Conservation (phyloP, 2,329 filamentous ascomycete genomes). For the Cordyceps militaris region DNA sequence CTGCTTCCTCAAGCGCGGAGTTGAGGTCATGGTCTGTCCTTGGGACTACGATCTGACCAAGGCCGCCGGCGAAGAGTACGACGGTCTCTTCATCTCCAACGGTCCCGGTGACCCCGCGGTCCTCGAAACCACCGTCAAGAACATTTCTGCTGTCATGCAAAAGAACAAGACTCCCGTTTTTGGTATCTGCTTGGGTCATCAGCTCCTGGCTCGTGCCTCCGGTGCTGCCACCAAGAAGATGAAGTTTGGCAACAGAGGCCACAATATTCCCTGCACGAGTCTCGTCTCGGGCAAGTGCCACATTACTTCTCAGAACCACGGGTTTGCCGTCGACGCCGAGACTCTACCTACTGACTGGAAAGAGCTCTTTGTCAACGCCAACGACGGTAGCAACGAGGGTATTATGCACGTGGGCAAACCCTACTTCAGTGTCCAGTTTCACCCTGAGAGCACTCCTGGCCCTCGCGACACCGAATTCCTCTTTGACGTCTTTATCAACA, state of each 20-base stretch:
- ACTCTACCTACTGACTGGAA: conserved; percentile 75
- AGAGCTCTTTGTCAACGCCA: conserved; percentile 96
- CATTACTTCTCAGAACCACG: conserved; percentile 98
- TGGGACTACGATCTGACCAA: conserved; percentile 90
- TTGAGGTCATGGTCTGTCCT: conserved; percentile 89
- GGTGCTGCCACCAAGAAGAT: conserved; percentile 87
- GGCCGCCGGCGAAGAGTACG: conserved; percentile 74
- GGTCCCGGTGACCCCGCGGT: conserved; percentile 91
- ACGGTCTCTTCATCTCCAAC: conserved; percentile 96
- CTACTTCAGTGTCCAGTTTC: conserved; percentile 99
- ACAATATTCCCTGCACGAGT: conserved; percentile 97
- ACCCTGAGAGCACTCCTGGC: conserved; percentile 93
- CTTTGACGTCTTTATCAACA: conserved; percentile 92
- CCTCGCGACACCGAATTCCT: conserved; percentile 93
- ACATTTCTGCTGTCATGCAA: conserved; percentile 68
- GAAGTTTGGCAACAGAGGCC: conserved; percentile 98
- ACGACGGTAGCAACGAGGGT: conserved; percentile 96
- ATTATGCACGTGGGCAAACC: conserved; percentile 81
- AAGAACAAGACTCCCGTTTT: conserved; percentile 83
- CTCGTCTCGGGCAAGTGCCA: conserved; percentile 94
- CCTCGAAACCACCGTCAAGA: conserved; percentile 70
- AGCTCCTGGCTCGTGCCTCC: conserved; percentile 80
- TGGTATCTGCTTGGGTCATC: conserved; percentile 93
- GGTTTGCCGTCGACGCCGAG: conserved; percentile 80
- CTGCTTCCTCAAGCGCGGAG: conserved; percentile 82